Evolutionary conservation across 176 grass and related monocot species (phyloP).

Genomic region (Alloteropsis semialata): DNA sequence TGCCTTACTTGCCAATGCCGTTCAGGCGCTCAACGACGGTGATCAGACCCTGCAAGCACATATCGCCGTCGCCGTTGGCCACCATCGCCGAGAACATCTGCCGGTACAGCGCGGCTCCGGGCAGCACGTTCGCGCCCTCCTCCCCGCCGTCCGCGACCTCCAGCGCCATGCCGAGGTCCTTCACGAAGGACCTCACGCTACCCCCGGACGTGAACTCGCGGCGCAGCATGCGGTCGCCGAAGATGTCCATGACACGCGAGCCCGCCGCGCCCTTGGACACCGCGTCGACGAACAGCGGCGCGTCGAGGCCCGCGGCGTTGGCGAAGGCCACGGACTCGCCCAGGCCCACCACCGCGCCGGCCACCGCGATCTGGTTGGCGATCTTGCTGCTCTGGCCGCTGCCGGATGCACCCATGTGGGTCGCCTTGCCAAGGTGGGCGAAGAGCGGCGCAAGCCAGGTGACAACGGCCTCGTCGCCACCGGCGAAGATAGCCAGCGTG

Average conservation of each 20-base stretch:
- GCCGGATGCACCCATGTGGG: slow-evolving; percentile 67
- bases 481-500: slow-evolving; percentile 67
- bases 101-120: slow-evolving; percentile 55
- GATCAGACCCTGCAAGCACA: slow-evolving; percentile 57
- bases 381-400: slow-evolving; percentile 93
- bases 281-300: slow-evolving; percentile 45
- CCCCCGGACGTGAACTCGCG: slow-evolving; percentile 60
- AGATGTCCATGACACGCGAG: slow-evolving; percentile 74
- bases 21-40: slow-evolving; percentile 77
- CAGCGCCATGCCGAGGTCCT: slow-evolving; percentile 89
- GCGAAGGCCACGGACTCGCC: slow-evolving; percentile 68
- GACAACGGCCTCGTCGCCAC: slow-evolving; percentile 57
- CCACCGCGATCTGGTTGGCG: slow-evolving; percentile 74
- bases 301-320: slow-evolving; percentile 40
- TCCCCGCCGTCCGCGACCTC: slow-evolving; percentile 32
- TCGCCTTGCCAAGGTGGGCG: slow-evolving; percentile 46
- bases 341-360: slow-evolving; percentile 48
- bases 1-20: slow-evolving; percentile 36
- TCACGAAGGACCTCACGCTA: slow-evolving; percentile 61
- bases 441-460: slow-evolving; percentile 69
- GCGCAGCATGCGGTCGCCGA: slow-evolving; percentile 49
- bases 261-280: slow-evolving; percentile 64
- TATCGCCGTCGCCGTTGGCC: slow-evolving; percentile 65
- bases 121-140: slow-evolving; percentile 43
- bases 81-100: slow-evolving; percentile 83